Evolutionary conservation across 108 stramenopile species (phyloP).

Genomic region (Nitzschia sp.): DNA sequence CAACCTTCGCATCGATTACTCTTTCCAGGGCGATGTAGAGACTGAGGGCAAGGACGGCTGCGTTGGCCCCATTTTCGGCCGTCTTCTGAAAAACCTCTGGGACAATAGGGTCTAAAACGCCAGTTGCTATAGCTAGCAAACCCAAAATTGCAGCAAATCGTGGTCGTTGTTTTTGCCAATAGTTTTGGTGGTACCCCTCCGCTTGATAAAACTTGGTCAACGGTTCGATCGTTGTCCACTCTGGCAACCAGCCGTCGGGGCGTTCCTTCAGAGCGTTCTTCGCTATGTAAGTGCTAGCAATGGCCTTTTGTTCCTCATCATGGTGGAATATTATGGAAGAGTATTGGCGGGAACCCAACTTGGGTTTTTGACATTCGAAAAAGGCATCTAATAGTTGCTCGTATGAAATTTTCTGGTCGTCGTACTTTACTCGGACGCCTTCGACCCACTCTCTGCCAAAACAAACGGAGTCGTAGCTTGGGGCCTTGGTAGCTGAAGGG

Average conservation of each 20-base stretch:
- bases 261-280: constrained; percentile 16
- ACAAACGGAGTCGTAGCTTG: constrained; percentile 69
- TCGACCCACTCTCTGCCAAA: constrained; percentile 53
- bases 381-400: constrained; percentile 61
- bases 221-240: constrained; percentile 58
- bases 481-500: constrained; percentile 39
- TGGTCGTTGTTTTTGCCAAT: constrained; percentile 77
- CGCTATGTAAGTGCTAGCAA: constrained; percentile 27
- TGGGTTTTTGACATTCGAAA: constrained; percentile 67
- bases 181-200: constrained; percentile 82
- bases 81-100: constrained; percentile 29
- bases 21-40: constrained; percentile 37
- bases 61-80: constrained; percentile 40
- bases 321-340: constrained; percentile 71
- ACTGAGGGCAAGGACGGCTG: constrained; percentile 18
- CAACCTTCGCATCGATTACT: constrained; percentile 51
- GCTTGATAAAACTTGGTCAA: constrained; percentile 63
- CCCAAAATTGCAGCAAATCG: constrained; percentile 42
- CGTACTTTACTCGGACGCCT: constrained; percentile 61
- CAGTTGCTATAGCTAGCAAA: constrained; percentile 47
- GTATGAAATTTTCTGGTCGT: constrained; percentile 57
- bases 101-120: constrained; percentile 30
- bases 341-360: constrained; percentile 64
- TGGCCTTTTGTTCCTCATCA: constrained; percentile 43
- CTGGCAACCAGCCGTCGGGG: constrained; percentile 43